A percentile compares a stretch with the other conserved stretches of the same genome.
Evolutionary conservation across 2,329 filamentous ascomycete species (phyloP).

Genomic region (Dactylellina haptotyla): DNA sequence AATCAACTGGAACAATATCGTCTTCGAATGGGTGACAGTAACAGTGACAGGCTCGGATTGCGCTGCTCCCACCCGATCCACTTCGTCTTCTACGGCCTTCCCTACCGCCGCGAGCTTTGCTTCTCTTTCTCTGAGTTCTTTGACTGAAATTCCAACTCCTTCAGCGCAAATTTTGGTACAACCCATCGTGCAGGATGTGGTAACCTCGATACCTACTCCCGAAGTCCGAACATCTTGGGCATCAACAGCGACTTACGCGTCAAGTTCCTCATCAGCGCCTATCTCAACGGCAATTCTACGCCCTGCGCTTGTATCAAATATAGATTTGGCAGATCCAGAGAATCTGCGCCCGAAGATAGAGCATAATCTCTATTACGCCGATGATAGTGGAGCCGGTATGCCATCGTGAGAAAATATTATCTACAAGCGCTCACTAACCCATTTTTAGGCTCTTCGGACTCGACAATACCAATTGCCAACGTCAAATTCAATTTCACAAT

Average conservation of each 20-base stretch:
- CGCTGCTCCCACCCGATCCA: neutral
- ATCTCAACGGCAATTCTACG: slow-evolving; percentile 32
- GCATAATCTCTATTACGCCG: slow-evolving; percentile 39
- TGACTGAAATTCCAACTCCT: slow-evolving; percentile 16
- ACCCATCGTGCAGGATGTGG: slow-evolving; percentile 16
- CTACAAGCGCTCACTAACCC: slow-evolving; percentile 6
- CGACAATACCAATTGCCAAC: slow-evolving; percentile 36
- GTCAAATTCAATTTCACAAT: slow-evolving; percentile 46
- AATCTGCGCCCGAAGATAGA: slow-evolving; percentile 38
- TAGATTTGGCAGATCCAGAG: slow-evolving; percentile 31
- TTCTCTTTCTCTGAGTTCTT: neutral
- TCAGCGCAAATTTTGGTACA: slow-evolving; percentile 38
- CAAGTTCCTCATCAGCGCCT: slow-evolving; percentile 7
- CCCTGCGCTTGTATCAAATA: slow-evolving; percentile 34
- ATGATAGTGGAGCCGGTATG: slow-evolving; percentile 42
- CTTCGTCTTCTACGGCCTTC: neutral
- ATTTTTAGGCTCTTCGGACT: slow-evolving; percentile 20
- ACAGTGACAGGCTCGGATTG: slow-evolving; percentile 26
- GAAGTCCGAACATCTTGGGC: slow-evolving; percentile 34
- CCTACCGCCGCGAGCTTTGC: neutral
- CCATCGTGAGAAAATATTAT: neutral
- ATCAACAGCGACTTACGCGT: slow-evolving; percentile 13
- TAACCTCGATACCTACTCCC: slow-evolving; percentile 32
- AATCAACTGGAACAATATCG: slow-evolving; percentile 41
- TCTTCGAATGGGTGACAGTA: slow-evolving; percentile 45